Percentiles rank a stretch among this genome's conserved stretches.
Conservation (phyloP, 2,329 filamentous ascomycete species). For the Trichoderma hamatum region DNA sequence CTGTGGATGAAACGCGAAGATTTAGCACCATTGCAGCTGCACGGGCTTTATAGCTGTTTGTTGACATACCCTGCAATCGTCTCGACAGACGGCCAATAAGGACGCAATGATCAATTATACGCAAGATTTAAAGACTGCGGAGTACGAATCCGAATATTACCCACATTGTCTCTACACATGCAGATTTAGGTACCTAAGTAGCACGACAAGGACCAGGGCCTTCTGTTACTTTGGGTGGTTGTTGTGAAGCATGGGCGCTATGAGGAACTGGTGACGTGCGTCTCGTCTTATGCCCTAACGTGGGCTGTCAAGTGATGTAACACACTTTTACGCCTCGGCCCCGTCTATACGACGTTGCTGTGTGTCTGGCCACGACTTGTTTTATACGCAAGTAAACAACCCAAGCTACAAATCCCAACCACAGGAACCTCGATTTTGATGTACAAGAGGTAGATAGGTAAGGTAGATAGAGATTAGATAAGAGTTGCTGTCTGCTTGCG, state of each 20-base stretch:
- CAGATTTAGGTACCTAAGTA: no score
- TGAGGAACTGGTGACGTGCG: conserved; percentile 1
- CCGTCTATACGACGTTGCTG: background rate
- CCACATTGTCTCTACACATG: no score
- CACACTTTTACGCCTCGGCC: background rate
- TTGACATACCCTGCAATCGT: background rate
- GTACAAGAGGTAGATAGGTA: background rate
- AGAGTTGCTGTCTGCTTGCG: conserved; percentile 8
- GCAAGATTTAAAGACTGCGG: background rate
- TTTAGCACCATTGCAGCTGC: background rate
- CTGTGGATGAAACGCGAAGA: background rate
- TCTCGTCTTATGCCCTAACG: conserved; percentile 23
- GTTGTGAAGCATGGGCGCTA: background rate
- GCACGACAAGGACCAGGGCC: background rate
- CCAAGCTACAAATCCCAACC: background rate
- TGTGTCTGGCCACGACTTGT: background rate
- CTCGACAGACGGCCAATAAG: background rate
- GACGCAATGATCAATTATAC: background rate
- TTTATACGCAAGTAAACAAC: background rate
- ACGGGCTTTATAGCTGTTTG: background rate
- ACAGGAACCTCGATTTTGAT: background rate
- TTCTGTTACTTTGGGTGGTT: background rate
- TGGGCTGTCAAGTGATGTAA: conserved; percentile 14
- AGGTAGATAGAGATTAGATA: background rate
- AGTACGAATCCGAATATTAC: background rate